These are phyloP conservation scores for Monilinia fructigena DNA, from an alignment of 2,329 filamentous ascomycete species.

Conservation along the genomic window DNA sequence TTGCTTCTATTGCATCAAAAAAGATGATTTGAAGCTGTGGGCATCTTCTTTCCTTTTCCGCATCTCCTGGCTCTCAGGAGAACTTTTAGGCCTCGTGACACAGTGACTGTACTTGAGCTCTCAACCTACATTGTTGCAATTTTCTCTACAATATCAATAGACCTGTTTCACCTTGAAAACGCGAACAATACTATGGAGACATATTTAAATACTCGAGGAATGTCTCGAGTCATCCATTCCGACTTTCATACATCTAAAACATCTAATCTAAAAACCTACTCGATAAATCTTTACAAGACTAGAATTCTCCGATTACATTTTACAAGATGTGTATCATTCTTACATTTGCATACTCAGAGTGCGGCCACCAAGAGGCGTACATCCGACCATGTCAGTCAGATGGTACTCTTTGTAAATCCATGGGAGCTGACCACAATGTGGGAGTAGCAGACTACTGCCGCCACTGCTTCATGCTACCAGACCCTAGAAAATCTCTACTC, in stretches of 20 bases:
- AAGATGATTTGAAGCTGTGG: neutral
- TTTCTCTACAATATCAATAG: neutral
- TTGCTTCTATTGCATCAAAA: too few relatives aligned
- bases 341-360: rapidly evolving
- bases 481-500: neutral
- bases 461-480: neutral
- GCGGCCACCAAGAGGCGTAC: neutral
- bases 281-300: neutral
- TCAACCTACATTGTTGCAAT: too few relatives aligned
- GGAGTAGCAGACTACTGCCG: neutral
- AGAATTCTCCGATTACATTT: neutral
- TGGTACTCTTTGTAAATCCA: neutral
- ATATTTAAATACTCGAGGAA: neutral
- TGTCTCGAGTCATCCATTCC: neutral
- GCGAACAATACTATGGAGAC: neutral
- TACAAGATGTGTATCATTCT: slow-evolving; percentile 4
- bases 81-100: too few relatives aligned
- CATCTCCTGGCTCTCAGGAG: too few relatives aligned
- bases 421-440: neutral
- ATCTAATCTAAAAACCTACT: neutral
- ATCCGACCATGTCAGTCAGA: neutral
- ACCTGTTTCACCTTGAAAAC: neutral
- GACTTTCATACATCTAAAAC: neutral
- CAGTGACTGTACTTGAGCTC: too few relatives aligned
- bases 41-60: neutral